Conservation (phyloP, 129 eudicot genomes). For the Lactuca saligna region DNA sequence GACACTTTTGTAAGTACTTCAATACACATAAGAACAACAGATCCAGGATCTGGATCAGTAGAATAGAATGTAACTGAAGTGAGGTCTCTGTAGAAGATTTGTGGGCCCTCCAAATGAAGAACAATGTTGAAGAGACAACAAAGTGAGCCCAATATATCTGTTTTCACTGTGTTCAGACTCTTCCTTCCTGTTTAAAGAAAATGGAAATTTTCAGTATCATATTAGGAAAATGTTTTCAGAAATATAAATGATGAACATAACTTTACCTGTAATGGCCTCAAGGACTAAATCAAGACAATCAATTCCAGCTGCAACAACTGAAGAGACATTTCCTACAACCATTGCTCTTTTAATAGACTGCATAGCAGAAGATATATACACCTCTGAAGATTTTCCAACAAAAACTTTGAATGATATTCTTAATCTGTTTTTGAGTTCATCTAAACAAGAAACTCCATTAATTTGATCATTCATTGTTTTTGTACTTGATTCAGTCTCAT, state of each 20-base stretch:
- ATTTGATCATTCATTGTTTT: conserved; percentile 40
- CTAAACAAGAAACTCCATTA: conserved; percentile 33
- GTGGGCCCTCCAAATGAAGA: conserved; percentile 65
- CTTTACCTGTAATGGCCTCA: conserved; percentile 74
- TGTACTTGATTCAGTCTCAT: conserved; percentile 61
- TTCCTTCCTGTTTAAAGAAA: conserved; percentile 53
- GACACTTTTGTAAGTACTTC: conserved; percentile 67
- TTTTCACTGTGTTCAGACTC: conserved; percentile 47
- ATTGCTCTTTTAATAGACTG: conserved; percentile 67
- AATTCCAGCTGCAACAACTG: conserved; percentile 80
- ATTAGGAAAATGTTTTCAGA: not conserved
- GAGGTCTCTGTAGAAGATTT: conserved; percentile 39
- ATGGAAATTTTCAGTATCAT: conserved; percentile 4
- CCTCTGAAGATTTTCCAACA: conserved; percentile 54
- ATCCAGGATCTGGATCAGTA: conserved; percentile 74
- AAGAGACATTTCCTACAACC: conserved; percentile 69
- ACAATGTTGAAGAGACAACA: conserved; percentile 73
- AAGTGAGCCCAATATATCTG: conserved; percentile 51
- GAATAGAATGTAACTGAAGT: conserved; percentile 15
- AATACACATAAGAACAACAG: conserved; percentile 74
- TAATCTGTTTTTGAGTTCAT: conserved; percentile 59
- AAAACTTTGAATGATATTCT: conserved; percentile 58
- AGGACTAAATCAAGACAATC: conserved; percentile 82
- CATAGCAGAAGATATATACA: conserved; percentile 51
- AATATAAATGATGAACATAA: not conserved